phyloP scores from a whole-genome alignment of 306 rosid species.

The Castanea crenata region DNA sequence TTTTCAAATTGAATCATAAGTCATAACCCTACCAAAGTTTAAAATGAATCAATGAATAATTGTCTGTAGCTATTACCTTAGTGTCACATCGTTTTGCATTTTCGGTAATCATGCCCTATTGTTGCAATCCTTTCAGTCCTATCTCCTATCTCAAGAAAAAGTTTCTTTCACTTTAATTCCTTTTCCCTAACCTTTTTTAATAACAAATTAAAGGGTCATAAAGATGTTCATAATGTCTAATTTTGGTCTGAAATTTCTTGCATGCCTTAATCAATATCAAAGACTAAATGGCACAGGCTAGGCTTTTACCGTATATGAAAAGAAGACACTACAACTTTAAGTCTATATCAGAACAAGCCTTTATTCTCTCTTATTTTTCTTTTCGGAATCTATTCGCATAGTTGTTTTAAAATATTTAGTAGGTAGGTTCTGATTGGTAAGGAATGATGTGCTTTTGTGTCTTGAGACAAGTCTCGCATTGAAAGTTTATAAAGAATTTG shows the following conservation, averaged over 20 bases:
- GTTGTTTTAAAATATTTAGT: too few relatives aligned
- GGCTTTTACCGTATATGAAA: too few relatives aligned
- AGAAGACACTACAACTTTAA: slow-evolving; percentile 2
- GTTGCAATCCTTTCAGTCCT: slow-evolving; percentile 21
- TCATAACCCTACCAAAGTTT: slow-evolving; percentile 32
- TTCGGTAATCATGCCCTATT: slow-evolving; percentile 16
- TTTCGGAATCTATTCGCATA: too few relatives aligned
- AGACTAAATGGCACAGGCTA: too few relatives aligned
- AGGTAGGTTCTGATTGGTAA: too few relatives aligned
- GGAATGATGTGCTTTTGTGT: too few relatives aligned
- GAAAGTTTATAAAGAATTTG: too few relatives aligned
- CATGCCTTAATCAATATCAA: background rate
- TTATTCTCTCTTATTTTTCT: too few relatives aligned
- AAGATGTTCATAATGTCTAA: background rate
- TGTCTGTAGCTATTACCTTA: background rate
- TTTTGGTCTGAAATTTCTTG: background rate
- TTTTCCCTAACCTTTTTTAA: slow-evolving; percentile 20
- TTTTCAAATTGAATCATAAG: slow-evolving; percentile 14
- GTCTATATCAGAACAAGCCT: slow-evolving; percentile 7
- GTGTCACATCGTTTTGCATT: slow-evolving; percentile 3
- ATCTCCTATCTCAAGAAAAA: slow-evolving; percentile 23
- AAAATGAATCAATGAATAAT: slow-evolving; percentile 23
- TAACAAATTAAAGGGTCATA: slow-evolving; percentile 18
- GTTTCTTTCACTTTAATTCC: slow-evolving; percentile 6
- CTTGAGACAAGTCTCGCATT: too few relatives aligned